Base-by-base conservation (phyloP, 2,329 filamentous ascomycete genomes). In the Calonectria naviculata region DNA sequence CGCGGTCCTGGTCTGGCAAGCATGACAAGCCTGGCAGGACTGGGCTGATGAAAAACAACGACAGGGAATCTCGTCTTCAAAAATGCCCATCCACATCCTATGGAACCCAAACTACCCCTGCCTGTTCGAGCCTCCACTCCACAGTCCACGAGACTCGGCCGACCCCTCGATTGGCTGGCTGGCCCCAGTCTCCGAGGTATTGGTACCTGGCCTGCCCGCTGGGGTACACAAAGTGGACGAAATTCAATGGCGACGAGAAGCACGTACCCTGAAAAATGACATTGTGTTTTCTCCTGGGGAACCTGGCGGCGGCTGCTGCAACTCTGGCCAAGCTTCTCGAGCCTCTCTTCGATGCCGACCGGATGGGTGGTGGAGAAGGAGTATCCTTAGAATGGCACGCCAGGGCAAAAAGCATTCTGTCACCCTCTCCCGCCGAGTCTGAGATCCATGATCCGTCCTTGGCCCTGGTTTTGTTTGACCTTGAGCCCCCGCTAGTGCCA, bases 101-200 rank as follows among this genome's bases (percentile, higher is more conserved):
- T 65, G 52, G 49, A 58, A 65, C 52, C 67, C 73, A 70, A 36
- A 61, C 52, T 67, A 66, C 75, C 76, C 76, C 76, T 78, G 75
- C 73, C 76, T 73, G 73, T 68, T 75, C 62, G 69, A 73, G 71
- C 71, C 69, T 76, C 68, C 63, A 64, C 72, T 71, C 75, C 75
- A 75, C 73, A 77, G 76, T 78, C 74, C 74, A 75, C 68, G 69
- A 73, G 74, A 76, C 75, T 68, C 73, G 74, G 72, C 69, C 70
- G 65, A 62, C 64, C 54, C 68, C 74, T 78, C 76, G 75, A 78
- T 78, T 78, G 75, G 76, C 36, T 70, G 47, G 34, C 49, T 68
- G 56, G 56, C 72, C 62, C 68, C 71, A 68, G 73, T 76, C 73
- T 54, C 63, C 65, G 62, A 78, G 72, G 77, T 78, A 78, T 64